Evolutionary conservation across 1,139 yeast genomes (phyloP), one percentile per base, ranked within the genome.

Genomic region (Suhomyces wounanorum): DNA sequence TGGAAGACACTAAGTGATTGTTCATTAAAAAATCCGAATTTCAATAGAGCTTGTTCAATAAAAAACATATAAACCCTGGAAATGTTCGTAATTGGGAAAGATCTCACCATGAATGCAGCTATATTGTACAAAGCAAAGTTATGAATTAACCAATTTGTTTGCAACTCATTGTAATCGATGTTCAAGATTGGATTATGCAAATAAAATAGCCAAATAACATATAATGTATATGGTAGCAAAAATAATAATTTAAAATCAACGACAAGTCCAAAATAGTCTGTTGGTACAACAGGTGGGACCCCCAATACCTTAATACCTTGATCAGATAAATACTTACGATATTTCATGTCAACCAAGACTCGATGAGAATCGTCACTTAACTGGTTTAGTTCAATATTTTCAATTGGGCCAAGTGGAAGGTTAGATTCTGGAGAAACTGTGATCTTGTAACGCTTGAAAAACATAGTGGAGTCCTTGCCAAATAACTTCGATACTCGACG

Each of bases 41-140:
- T 40, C 9, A 40, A 26, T 3, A 25, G 3, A 8, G 16, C 17
- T 17, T 40, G 42, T 17, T 40, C 80, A 1, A 61, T 51, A 25
- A 86, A 66, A 43, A 84, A 61, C 13, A 79, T 57, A 18, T 70
- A 60, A 1, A 81, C 84, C 3, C 77, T 67, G 49, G 68, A 72
- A 61, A 84, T 79, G 17, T 68, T 71, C 9, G 75, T 67, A 14
- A 78, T 45, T 44, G 63, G 65, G 11, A 67, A 51, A 28, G 60
- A 57, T 39, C 64, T 59, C 39, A 78, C 67, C 7, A 77, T 73
- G 52, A 60, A 66, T 2, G 78, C 60, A 1, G 78, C 75, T 39
- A 74, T 63, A 14, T 65, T 67, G 8, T 69, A 50, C 0, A 75
- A 77, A 9, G 73, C 54, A 0, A 70, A 44, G 56, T 81, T 75